Evolutionary conservation across 352 stramenopile genomes (phyloP), one percentile per base, ranked within the genome.

Genomic region (Phytophthora citrophthora): DNA sequence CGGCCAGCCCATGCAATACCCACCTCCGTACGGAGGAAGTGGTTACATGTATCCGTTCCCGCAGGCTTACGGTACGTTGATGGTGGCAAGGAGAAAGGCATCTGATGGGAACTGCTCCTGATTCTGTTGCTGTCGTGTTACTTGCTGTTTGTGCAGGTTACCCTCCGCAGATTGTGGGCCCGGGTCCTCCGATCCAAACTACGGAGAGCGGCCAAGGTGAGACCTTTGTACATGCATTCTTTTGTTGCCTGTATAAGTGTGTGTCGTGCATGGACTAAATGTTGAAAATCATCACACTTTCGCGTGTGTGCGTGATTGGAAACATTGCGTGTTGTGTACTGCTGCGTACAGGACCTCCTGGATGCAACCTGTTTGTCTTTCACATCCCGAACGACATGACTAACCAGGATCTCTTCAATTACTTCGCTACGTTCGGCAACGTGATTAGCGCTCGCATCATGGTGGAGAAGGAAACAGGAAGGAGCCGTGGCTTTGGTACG

Each of bases 321-420:
- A 64, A 74, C 54, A 59, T 70, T 74, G 54, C 58, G 54, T 77
- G 54, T 79, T 79, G 59, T 79, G 51, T 80, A 66, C 75, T 80
- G 39, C 61, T 70, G 64, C 65, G 41, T 66, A 60, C 70, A 95
- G 93, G 94, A 69, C 95, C 95, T 52, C 91, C 95, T 84, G 94
- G 94, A 70, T 97, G 94, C 71, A 99, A 99, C 80, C 79, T 99
- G 20, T 99, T 99, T 88, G 93, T 99, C 58, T 99, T 99, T 86
- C 94, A 99, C 79, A 98, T 99, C 82, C 96, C 96, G 63, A 98
- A 98, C 88, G 90, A 98, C 70, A 98, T 98, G 78, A 97, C 93
- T 72, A 98, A 99, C 80, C 78, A 94, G 72, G 95, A 98, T 83
- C 93, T 99, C 79, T 98, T 97, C 77, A 90, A 98, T 69, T 93